phyloP scores from a whole-genome alignment of 1,284 basidiomycete species.

The Malassezia pachydermatis region DNA sequence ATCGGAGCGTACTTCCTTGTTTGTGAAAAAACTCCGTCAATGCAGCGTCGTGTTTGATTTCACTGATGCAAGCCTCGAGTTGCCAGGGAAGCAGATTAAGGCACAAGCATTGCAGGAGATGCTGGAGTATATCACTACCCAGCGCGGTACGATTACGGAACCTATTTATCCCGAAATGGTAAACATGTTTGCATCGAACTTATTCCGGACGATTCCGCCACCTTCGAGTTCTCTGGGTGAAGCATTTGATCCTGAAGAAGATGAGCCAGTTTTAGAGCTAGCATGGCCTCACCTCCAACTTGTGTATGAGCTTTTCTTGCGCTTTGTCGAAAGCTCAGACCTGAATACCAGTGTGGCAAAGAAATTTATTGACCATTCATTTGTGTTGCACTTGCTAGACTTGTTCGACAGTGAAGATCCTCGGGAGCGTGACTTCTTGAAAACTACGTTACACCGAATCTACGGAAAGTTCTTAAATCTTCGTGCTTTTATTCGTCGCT shows the following conservation, averaged over 20 bases:
- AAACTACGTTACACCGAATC: conserved; percentile 96
- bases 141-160: conserved; percentile 92
- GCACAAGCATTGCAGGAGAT: conserved; percentile 95
- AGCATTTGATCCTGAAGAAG: conserved; percentile 98
- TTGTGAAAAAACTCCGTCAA: conserved; percentile 88
- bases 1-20: conserved; percentile 77
- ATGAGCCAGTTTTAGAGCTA: conserved; percentile 94
- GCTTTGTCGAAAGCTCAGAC: conserved; percentile 93
- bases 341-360: conserved; percentile 98
- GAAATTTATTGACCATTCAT: conserved; percentile 90
- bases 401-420: conserved; percentile 99
- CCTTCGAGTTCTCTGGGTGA: conserved; percentile 96
- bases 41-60: conserved; percentile 97
- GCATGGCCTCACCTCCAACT: conserved; percentile 99
- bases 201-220: conserved; percentile 98
- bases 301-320: conserved; percentile 99
- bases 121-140: conserved; percentile 97
- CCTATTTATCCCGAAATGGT: conserved; percentile 97
- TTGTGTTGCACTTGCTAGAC: conserved; percentile 87
- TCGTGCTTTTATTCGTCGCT: conserved; percentile 93
- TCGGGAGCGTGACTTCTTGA: conserved; percentile 95
- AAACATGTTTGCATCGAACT: conserved; percentile 78
- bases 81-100: conserved; percentile 97
- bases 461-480: conserved; percentile 99
- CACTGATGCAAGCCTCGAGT: conserved; percentile 89